Evolutionary conservation across 78 protist species (phyloP).

Genomic region (Protostelium mycophagum): DNA sequence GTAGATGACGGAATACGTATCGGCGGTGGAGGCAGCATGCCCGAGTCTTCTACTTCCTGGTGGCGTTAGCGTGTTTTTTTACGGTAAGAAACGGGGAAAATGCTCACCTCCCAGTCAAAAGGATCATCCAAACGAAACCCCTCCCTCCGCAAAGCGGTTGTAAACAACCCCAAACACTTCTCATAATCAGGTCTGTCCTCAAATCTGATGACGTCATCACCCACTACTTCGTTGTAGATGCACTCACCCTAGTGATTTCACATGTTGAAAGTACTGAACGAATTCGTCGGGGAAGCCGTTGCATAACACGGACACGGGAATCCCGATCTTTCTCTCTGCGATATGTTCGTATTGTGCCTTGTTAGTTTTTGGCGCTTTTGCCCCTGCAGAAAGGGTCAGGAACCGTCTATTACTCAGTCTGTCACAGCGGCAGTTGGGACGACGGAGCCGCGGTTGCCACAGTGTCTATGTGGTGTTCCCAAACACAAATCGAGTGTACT

Average conservation of each 20-base stretch:
- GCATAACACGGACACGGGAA: slow-evolving; percentile 70
- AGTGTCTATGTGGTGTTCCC: too few relatives aligned
- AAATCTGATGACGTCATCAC: background rate
- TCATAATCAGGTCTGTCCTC: slow-evolving; percentile 76
- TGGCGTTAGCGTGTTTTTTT: too few relatives aligned
- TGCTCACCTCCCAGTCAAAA: slow-evolving; percentile 13
- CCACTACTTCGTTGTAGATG: too few relatives aligned
- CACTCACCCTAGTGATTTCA: slow-evolving; percentile 5
- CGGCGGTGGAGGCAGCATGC: too few relatives aligned
- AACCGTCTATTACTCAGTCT: too few relatives aligned
- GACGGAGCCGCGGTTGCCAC: too few relatives aligned
- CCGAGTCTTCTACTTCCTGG: too few relatives aligned
- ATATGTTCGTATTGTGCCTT: slow-evolving; percentile 85
- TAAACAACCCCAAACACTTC: slow-evolving; percentile 69
- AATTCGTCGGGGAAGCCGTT: slow-evolving; percentile 28
- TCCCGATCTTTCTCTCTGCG: slow-evolving; percentile 68
- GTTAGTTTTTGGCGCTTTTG: slow-evolving; percentile 67
- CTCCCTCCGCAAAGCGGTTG: background rate
- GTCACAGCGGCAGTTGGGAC: too few relatives aligned
- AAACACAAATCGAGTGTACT: too few relatives aligned
- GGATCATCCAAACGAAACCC: background rate
- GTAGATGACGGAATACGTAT: too few relatives aligned
- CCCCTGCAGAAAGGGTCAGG: too few relatives aligned
- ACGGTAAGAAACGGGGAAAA: too few relatives aligned
- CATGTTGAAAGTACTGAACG: background rate